Conservation (phyloP, 306 rosid species). For the Fragaria ananassa region DNA sequence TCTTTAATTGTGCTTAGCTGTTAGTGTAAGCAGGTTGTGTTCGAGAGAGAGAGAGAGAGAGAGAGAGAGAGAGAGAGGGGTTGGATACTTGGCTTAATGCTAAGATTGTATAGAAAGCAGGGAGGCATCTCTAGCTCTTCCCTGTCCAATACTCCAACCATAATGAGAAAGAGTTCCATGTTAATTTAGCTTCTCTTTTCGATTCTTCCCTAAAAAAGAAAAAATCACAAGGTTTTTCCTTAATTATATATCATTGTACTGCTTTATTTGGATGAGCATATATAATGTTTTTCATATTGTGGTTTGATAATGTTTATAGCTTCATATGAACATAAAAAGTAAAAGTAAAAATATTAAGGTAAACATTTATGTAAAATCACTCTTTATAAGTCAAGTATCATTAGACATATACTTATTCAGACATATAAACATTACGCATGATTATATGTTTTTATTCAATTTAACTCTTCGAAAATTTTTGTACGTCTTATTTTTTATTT, state of each 20-base stretch:
- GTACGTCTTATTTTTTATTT: background rate
- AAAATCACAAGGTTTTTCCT: background rate
- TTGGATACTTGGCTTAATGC: background rate
- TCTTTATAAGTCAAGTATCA: too few species aligned
- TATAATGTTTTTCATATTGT: background rate
- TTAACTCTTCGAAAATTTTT: too few species aligned
- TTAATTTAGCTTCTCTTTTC: background rate
- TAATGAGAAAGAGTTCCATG: background rate
- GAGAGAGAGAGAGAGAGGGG: background rate
- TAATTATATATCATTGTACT: background rate
- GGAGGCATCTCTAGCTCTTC: slow-evolving; percentile 16
- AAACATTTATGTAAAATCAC: too few species aligned
- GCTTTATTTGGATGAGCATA: background rate
- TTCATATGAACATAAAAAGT: background rate
- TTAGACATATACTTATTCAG: too few species aligned
- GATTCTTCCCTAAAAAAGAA: background rate
- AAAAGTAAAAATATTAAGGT: too few species aligned
- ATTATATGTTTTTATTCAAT: too few species aligned
- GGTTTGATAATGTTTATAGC: background rate
- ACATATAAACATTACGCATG: too few species aligned
- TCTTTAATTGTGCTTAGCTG: background rate
- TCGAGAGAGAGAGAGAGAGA: background rate
- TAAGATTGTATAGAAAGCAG: slow-evolving; percentile 22
- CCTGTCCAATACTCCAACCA: slow-evolving; percentile 4
- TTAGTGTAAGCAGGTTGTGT: background rate